Evolutionary conservation across 805 yeast species (phyloP).

Genomic region (Nakazawaea pomicola): DNA sequence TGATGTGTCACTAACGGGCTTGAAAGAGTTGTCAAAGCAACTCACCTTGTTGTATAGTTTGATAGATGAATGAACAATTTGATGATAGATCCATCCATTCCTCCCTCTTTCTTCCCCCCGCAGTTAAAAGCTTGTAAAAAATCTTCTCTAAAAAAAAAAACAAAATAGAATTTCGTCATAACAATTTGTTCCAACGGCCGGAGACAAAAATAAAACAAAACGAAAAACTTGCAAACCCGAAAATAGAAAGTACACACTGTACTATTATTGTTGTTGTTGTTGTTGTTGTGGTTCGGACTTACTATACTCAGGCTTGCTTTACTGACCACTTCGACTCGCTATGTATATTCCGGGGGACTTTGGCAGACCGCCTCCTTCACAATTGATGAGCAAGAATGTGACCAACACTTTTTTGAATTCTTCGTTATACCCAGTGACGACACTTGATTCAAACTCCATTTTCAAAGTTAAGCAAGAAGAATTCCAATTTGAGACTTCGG

Average conservation of each 20-base stretch:
- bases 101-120: too few relatives aligned
- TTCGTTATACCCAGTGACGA: slow-evolving; percentile 12
- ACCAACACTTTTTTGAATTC: slow-evolving; percentile 9
- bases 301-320: too few relatives aligned
- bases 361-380: slow-evolving; percentile 10
- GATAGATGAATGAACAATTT: slow-evolving; percentile 9
- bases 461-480: slow-evolving; percentile 24
- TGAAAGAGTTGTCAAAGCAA: slow-evolving; percentile 21
- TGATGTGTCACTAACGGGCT: slow-evolving; percentile 14
- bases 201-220: neutral
- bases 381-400: slow-evolving; percentile 5
- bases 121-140: neutral
- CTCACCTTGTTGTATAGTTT: slow-evolving; percentile 25
- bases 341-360: slow-evolving; percentile 13
- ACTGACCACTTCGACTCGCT: too few relatives aligned
- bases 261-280: neutral
- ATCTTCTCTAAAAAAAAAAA: too few relatives aligned
- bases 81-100: too few relatives aligned
- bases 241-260: neutral
- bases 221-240: neutral
- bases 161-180: too few relatives aligned
- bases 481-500: slow-evolving; percentile 27
- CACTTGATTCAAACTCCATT: slow-evolving; percentile 29
- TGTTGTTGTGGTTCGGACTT: too few relatives aligned
- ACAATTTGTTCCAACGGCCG: too few relatives aligned